Evolutionary conservation across 2,329 filamentous ascomycete genomes (phyloP).

Genomic region (Thermoascus crustaceus): DNA sequence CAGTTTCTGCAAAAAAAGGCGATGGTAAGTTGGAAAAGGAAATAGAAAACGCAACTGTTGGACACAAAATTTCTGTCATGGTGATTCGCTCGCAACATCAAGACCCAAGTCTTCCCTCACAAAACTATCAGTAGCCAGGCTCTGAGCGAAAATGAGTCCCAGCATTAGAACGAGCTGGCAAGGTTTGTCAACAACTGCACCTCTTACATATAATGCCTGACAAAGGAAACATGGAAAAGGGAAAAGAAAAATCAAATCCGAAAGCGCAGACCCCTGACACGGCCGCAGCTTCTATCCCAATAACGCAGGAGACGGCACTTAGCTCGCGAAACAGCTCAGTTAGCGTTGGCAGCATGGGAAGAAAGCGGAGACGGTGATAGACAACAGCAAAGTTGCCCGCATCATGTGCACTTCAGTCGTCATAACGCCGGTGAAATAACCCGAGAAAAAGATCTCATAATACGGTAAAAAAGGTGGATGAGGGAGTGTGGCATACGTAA

Average conservation of each 20-base stretch:
- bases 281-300: background rate
- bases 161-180: background rate
- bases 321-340: too few species aligned
- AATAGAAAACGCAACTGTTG: background rate
- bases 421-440: constrained; percentile 2
- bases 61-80: background rate
- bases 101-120: background rate
- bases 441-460: background rate
- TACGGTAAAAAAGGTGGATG: constrained; percentile 1
- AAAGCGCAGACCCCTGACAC: background rate
- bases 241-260: background rate
- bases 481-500: background rate
- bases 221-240: constrained; percentile 1
- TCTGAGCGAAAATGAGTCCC: background rate
- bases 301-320: too few species aligned
- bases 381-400: background rate
- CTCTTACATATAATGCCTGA: background rate
- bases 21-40: background rate
- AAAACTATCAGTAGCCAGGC: background rate
- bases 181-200: background rate
- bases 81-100: background rate
- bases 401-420: constrained; percentile 1
- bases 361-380: background rate
- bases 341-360: background rate
- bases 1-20: background rate